Evolutionary conservation across 176 grass and related monocot genomes (phyloP), one percentile per base, ranked within the genome.

Genomic region (Aegilops umbellulata): DNA sequence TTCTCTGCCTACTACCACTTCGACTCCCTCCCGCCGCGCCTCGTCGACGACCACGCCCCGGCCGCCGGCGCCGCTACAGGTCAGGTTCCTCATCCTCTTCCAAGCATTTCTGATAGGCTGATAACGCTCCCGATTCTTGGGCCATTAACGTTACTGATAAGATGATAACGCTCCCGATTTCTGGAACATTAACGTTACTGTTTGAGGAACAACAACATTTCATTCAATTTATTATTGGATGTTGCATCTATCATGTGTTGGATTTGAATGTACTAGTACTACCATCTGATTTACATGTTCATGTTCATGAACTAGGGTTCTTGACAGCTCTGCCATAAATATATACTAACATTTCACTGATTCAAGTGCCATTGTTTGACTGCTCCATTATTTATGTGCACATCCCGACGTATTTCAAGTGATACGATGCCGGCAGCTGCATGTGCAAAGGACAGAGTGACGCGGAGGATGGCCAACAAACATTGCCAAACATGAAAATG

Each of bases 1-100:
- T 91, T 95, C 89, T 47, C 5, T 2, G 81, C 69, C n/a, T 91
- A 80, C 36, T 68, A 85, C 85, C 72, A 91, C 58, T 67, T 76
- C 6, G 62, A 87, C 71, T 13, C 26, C 66, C 88, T 92, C 44
- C 63, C 32, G 16, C 31, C 74, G 17, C 63, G 71, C 66, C 74
- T 82, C 29, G 47, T 65, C 6, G 19, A 1, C 20, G 67, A 69
- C 51, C 63, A 51, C 30, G 24, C 83, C 57, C 23, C 80, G 49
- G 29, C 17, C 23, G 17, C 73, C 65, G 84, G 39, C 3, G 88
- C 80, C 53, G 24, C 30, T 4, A 6, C 42, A 32, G 84, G 88
- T 86, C 63, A 86, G 65, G 20, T n/a, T 64, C 66, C 55, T 65
- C 70, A 36, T 32, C 14, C 55, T 65, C 70, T 47, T 32, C 14